Evolutionary conservation across 2,329 filamentous ascomycete species (phyloP).

Genomic region (Dendrostoma leiphaemia): DNA sequence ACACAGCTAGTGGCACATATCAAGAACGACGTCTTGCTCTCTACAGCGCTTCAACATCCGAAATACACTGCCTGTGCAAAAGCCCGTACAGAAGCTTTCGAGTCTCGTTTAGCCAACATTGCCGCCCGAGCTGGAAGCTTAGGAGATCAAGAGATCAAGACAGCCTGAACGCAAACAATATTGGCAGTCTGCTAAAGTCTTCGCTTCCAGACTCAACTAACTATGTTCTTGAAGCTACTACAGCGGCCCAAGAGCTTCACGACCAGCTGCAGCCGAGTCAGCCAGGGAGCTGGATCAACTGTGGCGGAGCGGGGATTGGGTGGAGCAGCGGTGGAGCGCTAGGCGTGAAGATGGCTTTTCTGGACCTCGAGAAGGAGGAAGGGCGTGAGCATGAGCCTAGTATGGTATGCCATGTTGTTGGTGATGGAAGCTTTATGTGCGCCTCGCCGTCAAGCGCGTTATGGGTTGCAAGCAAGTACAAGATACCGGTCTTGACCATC

Average conservation of each 20-base stretch:
- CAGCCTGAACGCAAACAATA: slow-evolving; percentile 39
- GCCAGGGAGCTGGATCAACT: slow-evolving; percentile 41
- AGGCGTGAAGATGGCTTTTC: slow-evolving; percentile 37
- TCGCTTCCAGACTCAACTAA: slow-evolving; percentile 35
- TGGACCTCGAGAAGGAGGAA: slow-evolving; percentile 26
- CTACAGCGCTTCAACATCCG: background rate
- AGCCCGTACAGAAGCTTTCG: background rate
- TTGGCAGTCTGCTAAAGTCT: background rate
- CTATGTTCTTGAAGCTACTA: slow-evolving; percentile 68
- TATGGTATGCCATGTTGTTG: slow-evolving; percentile 55
- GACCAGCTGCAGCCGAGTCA: slow-evolving; percentile 62
- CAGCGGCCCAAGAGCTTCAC: slow-evolving; percentile 58
- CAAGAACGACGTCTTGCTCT: slow-evolving; percentile 1
- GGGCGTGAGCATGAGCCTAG: slow-evolving; percentile 32
- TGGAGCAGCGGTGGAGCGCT: slow-evolving; percentile 43
- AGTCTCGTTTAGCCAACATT: slow-evolving; percentile 64
- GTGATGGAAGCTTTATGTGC: slow-evolving; percentile 57
- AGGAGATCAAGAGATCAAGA: slow-evolving; percentile 23
- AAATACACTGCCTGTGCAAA: background rate
- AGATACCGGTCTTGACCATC: slow-evolving; percentile 53
- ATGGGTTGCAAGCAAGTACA: slow-evolving; percentile 54
- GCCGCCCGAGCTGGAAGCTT: slow-evolving; percentile 44
- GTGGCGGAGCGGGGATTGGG: slow-evolving; percentile 41
- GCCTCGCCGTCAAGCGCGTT: slow-evolving; percentile 53
- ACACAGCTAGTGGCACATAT: slow-evolving; percentile 29